Percentiles rank a stretch among this genome's conserved stretches.
These are phyloP conservation scores for Fennellomyces sp. DNA, from an alignment of 371 early-diverging fungal genomes.

Conservation along the genomic window DNA sequence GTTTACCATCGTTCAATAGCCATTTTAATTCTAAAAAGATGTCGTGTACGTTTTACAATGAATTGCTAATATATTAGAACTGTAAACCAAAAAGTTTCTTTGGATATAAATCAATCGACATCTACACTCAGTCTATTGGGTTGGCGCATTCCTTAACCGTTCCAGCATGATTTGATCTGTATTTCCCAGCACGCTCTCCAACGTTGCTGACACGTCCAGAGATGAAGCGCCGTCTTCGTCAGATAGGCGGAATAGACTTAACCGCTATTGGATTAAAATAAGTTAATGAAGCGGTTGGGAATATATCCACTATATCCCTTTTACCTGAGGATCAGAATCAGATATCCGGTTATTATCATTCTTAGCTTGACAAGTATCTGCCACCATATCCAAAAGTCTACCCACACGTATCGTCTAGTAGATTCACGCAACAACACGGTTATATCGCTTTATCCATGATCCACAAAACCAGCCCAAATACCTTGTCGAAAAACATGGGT, in stretches of 20 bases:
- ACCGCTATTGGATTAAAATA: not conserved
- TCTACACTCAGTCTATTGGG: too few species aligned
- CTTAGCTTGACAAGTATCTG: conserved; percentile 1
- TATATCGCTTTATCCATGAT: not conserved
- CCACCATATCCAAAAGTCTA: conserved; percentile 4
- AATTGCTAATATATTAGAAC: too few species aligned
- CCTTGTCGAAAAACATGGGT: conserved; percentile 13
- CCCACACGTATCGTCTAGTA: conserved; percentile 9
- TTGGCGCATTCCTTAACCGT: not conserved
- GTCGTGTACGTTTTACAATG: too few species aligned
- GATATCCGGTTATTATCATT: conserved; percentile 10
- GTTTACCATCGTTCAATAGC: too few species aligned
- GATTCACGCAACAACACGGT: not conserved
- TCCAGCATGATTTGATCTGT: not conserved
- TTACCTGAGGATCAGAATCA: conserved; percentile 8
- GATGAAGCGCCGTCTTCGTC: not conserved
- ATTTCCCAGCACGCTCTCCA: not conserved
- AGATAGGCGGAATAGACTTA: not conserved
- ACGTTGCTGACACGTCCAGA: not conserved
- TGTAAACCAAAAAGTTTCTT: too few species aligned
- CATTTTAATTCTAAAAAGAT: too few species aligned
- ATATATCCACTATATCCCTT: not conserved
- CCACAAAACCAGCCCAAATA: conserved; percentile 1
- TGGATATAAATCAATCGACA: too few species aligned
- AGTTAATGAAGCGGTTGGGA: not conserved